Conservation (phyloP, 441 rosid species). For the Dalechampia spathulata region DNA sequence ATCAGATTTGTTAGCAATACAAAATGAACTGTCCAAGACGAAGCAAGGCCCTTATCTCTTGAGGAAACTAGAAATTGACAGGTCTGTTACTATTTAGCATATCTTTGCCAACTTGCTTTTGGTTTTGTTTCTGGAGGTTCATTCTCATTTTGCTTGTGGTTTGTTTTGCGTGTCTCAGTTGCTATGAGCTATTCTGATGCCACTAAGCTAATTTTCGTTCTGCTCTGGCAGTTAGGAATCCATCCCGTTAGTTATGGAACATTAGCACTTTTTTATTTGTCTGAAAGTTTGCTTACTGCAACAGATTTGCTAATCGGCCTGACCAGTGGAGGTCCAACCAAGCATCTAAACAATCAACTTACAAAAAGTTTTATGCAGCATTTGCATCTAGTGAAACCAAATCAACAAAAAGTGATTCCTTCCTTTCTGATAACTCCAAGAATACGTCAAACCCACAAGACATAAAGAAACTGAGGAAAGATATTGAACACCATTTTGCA, state of each 20-base stretch:
- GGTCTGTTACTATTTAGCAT: conserved; percentile 35
- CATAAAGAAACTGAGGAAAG: conserved; percentile 47
- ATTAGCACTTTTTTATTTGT: background rate
- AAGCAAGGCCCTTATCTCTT: conserved; percentile 81
- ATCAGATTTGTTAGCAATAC: conserved; percentile 55
- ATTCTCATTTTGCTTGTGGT: too few species aligned
- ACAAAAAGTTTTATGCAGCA: conserved; percentile 46
- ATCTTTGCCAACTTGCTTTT: too few species aligned
- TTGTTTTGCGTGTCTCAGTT: too few species aligned
- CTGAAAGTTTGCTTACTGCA: conserved; percentile 12
- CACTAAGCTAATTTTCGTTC: too few species aligned
- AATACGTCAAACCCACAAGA: conserved; percentile 27
- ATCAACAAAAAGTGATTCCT: conserved; percentile 27
- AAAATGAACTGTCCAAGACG: conserved; percentile 54
- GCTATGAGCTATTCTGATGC: too few species aligned
- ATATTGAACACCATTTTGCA: conserved; percentile 33
- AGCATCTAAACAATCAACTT: conserved; percentile 70
- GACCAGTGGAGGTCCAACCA: conserved; percentile 79
- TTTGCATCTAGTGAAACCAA: conserved; percentile 55
- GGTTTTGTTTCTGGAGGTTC: too few species aligned
- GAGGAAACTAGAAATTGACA: conserved; percentile 70
- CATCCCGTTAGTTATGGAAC: background rate
- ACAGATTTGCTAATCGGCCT: conserved; percentile 55
- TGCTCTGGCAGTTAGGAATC: too few species aligned
- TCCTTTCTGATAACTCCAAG: conserved; percentile 32